Evolutionary conservation across 768 basidiomycete genomes (phyloP), one percentile per base, ranked within the genome.

Genomic region (Serendipita sp.): DNA sequence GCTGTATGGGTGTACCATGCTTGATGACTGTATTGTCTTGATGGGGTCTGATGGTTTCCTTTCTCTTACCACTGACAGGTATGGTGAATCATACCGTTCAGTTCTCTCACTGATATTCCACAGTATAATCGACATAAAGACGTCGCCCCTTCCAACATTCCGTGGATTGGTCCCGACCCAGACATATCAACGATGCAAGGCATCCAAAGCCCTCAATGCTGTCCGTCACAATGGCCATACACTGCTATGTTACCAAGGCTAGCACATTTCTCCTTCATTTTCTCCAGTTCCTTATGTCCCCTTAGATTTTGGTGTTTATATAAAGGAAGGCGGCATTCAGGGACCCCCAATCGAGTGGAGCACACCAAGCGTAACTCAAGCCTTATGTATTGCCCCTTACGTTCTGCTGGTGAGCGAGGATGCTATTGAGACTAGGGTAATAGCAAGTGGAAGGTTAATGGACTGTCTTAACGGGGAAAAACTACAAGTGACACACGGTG

Each of bases 11-110:
- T 60, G 56, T 36, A 11, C 56, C 4, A 60, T 60, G 10, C 34
- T 60, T 0, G 56, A 60, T 38, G 56, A 60, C 36, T 32, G 30
- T 35, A 32, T 60, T 10, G 10, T 60, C 35, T n/a, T 60, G 3
- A 60, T 60, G 56, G 56, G 56, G 8, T 60, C 56, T n/a, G 56
- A 60, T 35, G 56, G 56, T 10, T 60, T 60, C 34, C 28, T 60
- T 38, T n/a, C 4, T 8, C 16, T 60, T 10, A 60, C n/a, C 34
- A 30, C n/a, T 8, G 56, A 60, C 4, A 28, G 30, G 34, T 36
- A 28, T n/a, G 56, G 35, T 60, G 10, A 23, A 10, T 4, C 23
- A n/a, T 52, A 7, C n/a, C 18, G 18, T 52, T n/a, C 48, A 18
- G n/a, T 52, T 7, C n/a, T 8, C 7, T n/a, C 7, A 32, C 48